phyloP scores from a whole-genome alignment of 805 yeast genomes.

The Teunomyces kruisii region DNA sequence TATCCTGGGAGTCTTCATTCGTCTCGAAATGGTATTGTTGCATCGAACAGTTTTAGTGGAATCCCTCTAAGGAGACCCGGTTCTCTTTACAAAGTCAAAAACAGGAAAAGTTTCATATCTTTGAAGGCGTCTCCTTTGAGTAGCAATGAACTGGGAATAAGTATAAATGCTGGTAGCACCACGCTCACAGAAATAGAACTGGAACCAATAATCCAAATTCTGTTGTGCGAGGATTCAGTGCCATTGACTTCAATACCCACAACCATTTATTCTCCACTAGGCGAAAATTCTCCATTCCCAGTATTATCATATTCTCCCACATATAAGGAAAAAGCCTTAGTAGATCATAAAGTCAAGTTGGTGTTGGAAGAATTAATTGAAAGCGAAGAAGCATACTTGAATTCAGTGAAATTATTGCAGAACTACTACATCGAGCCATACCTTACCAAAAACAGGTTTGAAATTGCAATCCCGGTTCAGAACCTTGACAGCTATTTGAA shows the following conservation, averaged over 20 bases:
- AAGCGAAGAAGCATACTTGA: slow-evolving; percentile 50
- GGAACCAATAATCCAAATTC: neutral
- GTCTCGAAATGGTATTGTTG: neutral
- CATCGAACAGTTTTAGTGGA: neutral
- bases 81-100: neutral
- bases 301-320: slow-evolving; percentile 19
- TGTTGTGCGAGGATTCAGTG: too few species aligned
- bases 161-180: too few species aligned
- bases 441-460: slow-evolving; percentile 22
- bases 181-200: neutral
- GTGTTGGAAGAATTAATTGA: slow-evolving; percentile 47
- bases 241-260: too few species aligned
- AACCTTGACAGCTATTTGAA: neutral
- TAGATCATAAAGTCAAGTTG: slow-evolving; percentile 19
- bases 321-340: neutral
- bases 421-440: slow-evolving; percentile 45
- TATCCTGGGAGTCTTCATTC: neutral
- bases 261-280: neutral
- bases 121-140: neutral
- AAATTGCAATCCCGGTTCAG: slow-evolving; percentile 28
- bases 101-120: neutral
- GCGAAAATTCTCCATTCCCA: slow-evolving; percentile 19
- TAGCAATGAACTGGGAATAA: neutral
- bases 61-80: neutral
- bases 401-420: slow-evolving; percentile 41